Percentiles rank a stretch among this genome's conserved stretches.
phyloP scores from a whole-genome alignment of 768 basidiomycete species.

The Lactifluus subvellereus region DNA sequence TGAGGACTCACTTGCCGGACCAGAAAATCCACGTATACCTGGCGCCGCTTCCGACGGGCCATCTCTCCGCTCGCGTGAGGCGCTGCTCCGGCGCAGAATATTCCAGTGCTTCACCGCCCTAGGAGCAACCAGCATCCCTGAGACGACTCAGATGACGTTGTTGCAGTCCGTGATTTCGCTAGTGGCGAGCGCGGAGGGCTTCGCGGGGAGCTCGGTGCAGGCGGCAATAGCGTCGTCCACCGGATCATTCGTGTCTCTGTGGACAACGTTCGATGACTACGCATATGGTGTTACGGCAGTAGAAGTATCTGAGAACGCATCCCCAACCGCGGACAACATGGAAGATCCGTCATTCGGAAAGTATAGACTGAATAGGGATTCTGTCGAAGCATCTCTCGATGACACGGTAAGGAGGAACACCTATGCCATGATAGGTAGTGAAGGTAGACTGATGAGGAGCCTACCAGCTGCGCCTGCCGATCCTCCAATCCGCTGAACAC shows the following conservation, averaged over 20 bases:
- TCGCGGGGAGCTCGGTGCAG: slow-evolving; percentile 78
- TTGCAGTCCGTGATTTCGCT: slow-evolving; percentile 75
- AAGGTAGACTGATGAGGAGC: neutral
- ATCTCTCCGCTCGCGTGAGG: slow-evolving; percentile 70
- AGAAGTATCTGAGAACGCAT: slow-evolving; percentile 45
- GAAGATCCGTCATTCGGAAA: slow-evolving; percentile 33
- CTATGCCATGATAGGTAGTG: neutral
- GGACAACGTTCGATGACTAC: slow-evolving; percentile 85
- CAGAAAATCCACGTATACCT: slow-evolving; percentile 28
- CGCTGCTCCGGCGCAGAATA: slow-evolving; percentile 74
- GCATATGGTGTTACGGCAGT: slow-evolving; percentile 84
- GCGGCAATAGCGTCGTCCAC: slow-evolving; percentile 85
- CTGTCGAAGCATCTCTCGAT: slow-evolving; percentile 75
- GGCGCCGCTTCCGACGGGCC: slow-evolving; percentile 38
- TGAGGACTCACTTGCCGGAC: slow-evolving; percentile 50
- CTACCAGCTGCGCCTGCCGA: slow-evolving; percentile 61
- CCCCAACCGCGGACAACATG: slow-evolving; percentile 28
- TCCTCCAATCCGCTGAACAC: slow-evolving; percentile 81
- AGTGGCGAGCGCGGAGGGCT: slow-evolving; percentile 84
- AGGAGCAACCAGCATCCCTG: slow-evolving; percentile 72
- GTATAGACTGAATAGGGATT: slow-evolving; percentile 66
- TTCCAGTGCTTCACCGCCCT: slow-evolving; percentile 86
- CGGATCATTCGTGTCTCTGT: slow-evolving; percentile 77
- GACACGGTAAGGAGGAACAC: slow-evolving; percentile 49
- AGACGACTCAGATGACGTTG: slow-evolving; percentile 73